Conservation (phyloP, 495 filamentous ascomycete genomes). For the Penicillium paxilli region DNA sequence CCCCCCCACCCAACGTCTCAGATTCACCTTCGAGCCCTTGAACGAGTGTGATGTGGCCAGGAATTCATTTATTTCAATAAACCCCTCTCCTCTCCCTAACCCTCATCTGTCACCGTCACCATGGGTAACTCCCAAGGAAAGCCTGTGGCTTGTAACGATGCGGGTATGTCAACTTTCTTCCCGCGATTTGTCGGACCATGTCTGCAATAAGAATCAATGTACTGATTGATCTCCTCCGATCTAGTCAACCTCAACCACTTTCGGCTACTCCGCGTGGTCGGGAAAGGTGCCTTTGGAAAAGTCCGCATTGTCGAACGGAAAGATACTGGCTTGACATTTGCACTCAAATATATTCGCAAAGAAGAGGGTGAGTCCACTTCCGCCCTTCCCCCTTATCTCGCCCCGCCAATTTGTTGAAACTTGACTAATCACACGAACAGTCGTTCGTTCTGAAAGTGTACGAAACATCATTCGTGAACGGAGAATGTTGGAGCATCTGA, state of each 20-base stretch:
- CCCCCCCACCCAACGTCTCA: background rate
- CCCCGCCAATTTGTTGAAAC: background rate
- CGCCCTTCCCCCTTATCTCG: background rate
- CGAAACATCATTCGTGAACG: slow-evolving; percentile 97
- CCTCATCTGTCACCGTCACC: slow-evolving; percentile 19
- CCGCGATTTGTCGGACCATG: background rate
- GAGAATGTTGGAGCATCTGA: slow-evolving; percentile 95
- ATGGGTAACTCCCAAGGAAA: slow-evolving; percentile 98
- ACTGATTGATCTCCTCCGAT: too few relatives aligned
- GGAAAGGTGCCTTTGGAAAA: slow-evolving; percentile 97
- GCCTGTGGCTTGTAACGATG: slow-evolving; percentile 86
- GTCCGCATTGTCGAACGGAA: slow-evolving; percentile 98
- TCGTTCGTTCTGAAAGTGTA: slow-evolving; percentile 96
- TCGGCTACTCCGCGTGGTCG: slow-evolving; percentile 89
- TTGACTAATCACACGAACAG: slow-evolving; percentile 44
- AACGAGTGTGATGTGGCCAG: slow-evolving; percentile 37
- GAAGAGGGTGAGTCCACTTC: slow-evolving; percentile 76
- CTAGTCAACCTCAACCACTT: slow-evolving; percentile 97
- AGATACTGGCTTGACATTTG: slow-evolving; percentile 90
- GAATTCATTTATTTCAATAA: slow-evolving; percentile 20
- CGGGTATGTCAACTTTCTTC: slow-evolving; percentile 63
- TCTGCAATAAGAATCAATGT: too few relatives aligned
- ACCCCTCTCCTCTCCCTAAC: slow-evolving; percentile 20
- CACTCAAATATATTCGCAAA: slow-evolving; percentile 97
- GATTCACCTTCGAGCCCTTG: background rate